Percentiles rank a stretch among this genome's conserved stretches.
Conservation (phyloP, 768 basidiomycete genomes). For the Pulveroboletus ravenelii region DNA sequence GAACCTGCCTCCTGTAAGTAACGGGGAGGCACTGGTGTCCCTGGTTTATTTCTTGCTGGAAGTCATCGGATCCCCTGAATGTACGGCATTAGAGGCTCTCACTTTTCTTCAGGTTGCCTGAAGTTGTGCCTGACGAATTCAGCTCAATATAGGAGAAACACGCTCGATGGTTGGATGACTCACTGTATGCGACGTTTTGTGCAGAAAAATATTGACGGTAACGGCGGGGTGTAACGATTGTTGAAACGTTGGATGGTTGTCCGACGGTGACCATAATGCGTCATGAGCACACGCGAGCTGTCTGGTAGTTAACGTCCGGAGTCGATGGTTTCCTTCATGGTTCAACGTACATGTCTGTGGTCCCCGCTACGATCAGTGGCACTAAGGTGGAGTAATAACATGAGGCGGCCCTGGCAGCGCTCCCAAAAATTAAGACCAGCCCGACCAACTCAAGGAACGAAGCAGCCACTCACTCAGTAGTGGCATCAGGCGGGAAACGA, state of each 20-base stretch:
- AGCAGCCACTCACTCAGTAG: background rate
- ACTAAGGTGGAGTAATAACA: background rate
- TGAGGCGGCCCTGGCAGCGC: background rate
- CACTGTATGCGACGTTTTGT: background rate
- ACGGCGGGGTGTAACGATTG: background rate
- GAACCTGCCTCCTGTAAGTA: constrained; percentile 1
- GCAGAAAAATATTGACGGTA: too few relatives aligned
- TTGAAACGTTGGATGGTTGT: background rate
- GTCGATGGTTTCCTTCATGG: background rate
- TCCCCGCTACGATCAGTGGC: background rate
- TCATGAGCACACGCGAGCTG: background rate
- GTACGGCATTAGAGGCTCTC: constrained; percentile 9
- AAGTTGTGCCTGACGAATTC: background rate
- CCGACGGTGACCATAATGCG: background rate
- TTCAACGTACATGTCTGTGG: background rate
- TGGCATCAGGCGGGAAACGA: background rate
- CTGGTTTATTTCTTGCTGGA: background rate
- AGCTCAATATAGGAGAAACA: background rate
- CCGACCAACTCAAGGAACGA: background rate
- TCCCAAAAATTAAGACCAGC: background rate
- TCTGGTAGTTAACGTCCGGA: too few relatives aligned
- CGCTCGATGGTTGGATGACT: background rate
- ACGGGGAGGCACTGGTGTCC: background rate
- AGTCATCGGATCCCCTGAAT: constrained; percentile 3
- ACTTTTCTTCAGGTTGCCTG: too few relatives aligned